Evolutionary conservation across 805 yeast genomes (phyloP).

Genomic region (Kodamaea fukazawae): DNA sequence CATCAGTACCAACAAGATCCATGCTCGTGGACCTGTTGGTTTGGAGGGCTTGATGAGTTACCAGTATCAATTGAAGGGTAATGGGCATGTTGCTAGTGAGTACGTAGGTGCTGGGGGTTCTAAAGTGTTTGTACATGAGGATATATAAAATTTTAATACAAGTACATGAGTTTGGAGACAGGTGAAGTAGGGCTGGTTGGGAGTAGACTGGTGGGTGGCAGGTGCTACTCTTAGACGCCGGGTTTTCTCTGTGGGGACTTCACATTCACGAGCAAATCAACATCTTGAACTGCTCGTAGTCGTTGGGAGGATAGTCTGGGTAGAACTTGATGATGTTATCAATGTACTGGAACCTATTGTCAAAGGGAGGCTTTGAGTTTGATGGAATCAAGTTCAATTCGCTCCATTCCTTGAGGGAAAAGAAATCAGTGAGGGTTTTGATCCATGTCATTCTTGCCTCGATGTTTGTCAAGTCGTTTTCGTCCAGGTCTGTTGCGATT

Average conservation of each 20-base stretch:
- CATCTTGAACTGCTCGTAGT: constrained; percentile 14
- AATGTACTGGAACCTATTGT: constrained; percentile 19
- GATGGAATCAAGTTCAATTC: constrained; percentile 31
- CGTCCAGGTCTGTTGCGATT: constrained; percentile 37
- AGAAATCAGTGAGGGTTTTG: constrained; percentile 59
- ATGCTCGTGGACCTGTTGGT: constrained; percentile 98
- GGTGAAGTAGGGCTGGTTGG: no score
- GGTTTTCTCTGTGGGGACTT: not conserved
- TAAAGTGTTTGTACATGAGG: constrained; percentile 72
- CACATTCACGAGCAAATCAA: constrained; percentile 1
- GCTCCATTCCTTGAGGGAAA: constrained; percentile 60
- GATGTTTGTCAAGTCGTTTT: constrained; percentile 45
- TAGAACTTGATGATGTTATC: constrained; percentile 45
- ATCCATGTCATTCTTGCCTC: constrained; percentile 72
- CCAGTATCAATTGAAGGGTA: constrained; percentile 88
- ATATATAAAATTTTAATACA: constrained; percentile 25
- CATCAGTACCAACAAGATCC: constrained; percentile 93
- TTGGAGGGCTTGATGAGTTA: constrained; percentile 94
- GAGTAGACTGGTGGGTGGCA: no score
- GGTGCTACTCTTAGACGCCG: no score
- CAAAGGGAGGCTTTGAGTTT: constrained; percentile 17
- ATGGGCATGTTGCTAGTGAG: constrained; percentile 90
- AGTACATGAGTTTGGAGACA: no score
- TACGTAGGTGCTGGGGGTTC: constrained; percentile 92
- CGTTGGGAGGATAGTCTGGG: constrained; percentile 50